These are phyloP conservation scores for Filobasidium wieringae DNA, from an alignment of 768 basidiomycete species.

Conservation along the genomic window DNA sequence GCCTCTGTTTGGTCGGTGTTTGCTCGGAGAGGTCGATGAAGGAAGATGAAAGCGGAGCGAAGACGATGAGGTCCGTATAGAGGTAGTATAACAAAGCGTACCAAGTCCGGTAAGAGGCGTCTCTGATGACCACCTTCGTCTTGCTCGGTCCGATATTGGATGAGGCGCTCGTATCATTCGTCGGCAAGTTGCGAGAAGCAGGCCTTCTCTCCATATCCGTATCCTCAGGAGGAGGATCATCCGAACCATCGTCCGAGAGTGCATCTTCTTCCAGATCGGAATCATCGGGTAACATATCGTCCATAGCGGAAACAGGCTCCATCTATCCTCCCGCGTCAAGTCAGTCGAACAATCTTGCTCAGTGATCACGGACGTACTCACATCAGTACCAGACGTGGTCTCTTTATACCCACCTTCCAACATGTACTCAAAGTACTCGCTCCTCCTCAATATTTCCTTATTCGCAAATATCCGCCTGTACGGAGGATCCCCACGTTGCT, in stretches of 20 bases:
- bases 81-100: slow-evolving; percentile 65
- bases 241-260: slow-evolving; percentile 10
- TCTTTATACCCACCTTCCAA: slow-evolving; percentile 25
- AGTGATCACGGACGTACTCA: neutral
- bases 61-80: slow-evolving; percentile 72
- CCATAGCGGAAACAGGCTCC: neutral
- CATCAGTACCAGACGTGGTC: neutral
- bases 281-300: slow-evolving; percentile 14
- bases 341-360: neutral
- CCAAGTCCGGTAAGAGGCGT: slow-evolving; percentile 55
- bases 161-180: neutral
- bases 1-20: neutral
- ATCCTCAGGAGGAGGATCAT: neutral
- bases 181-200: neutral
- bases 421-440: slow-evolving; percentile 65
- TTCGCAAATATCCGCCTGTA: slow-evolving; percentile 54
- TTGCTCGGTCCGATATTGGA: slow-evolving; percentile 44
- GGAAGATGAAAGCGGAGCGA: slow-evolving; percentile 66
- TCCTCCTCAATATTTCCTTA: slow-evolving; percentile 53
- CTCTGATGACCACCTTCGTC: slow-evolving; percentile 47
- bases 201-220: neutral
- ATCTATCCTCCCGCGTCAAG: neutral
- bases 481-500: neutral
- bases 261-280: slow-evolving; percentile 35
- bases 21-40: slow-evolving; percentile 39